Evolutionary conservation across 2,329 filamentous ascomycete genomes (phyloP).

Genomic region (Hymenoscyphus linearis): DNA sequence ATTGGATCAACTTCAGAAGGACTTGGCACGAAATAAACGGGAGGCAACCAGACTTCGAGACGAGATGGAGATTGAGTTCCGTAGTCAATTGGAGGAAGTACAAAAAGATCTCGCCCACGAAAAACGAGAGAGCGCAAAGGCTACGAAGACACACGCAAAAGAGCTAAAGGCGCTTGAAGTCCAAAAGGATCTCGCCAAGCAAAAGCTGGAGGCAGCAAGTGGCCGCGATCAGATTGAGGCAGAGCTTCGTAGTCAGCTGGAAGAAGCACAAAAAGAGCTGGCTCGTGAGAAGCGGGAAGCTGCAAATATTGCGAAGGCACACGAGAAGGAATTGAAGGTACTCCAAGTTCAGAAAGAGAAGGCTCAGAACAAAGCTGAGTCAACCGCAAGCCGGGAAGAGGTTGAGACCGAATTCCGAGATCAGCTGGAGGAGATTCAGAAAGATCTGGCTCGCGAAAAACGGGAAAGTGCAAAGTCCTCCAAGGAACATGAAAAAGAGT

Average conservation of each 20-base stretch:
- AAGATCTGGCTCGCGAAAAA: conserved; percentile 36
- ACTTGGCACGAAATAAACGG: conserved; percentile 37
- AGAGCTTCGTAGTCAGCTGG: conserved; percentile 36
- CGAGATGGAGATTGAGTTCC: conserved; percentile 26
- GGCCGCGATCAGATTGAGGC: conserved; percentile 19
- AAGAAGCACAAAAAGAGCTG: conserved; percentile 34
- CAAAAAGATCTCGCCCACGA: conserved; percentile 33
- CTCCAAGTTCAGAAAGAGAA: conserved; percentile 56
- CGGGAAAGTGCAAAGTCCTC: conserved; percentile 18
- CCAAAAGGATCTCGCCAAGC: conserved; percentile 30
- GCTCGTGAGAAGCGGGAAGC: conserved; percentile 30
- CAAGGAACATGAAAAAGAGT: conserved; percentile 26
- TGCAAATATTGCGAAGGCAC: conserved; percentile 19
- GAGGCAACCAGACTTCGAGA: conserved; percentile 32
- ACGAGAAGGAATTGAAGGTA: conserved; percentile 20
- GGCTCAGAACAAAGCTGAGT: conserved; percentile 63
- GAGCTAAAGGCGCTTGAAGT: conserved; percentile 46
- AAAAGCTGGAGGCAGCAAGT: conserved; percentile 42
- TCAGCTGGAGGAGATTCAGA: conserved; percentile 23
- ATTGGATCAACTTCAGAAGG: conserved; percentile 33
- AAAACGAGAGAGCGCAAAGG: conserved; percentile 42
- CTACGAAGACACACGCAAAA: conserved; percentile 32
- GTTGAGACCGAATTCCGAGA: conserved; percentile 20
- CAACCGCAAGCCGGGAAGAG: conserved; percentile 21
- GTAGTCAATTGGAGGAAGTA: neutral